These are phyloP conservation scores for Exophiala sideris DNA, from an alignment of 2,329 filamentous ascomycete genomes.

Conservation along the genomic window DNA sequence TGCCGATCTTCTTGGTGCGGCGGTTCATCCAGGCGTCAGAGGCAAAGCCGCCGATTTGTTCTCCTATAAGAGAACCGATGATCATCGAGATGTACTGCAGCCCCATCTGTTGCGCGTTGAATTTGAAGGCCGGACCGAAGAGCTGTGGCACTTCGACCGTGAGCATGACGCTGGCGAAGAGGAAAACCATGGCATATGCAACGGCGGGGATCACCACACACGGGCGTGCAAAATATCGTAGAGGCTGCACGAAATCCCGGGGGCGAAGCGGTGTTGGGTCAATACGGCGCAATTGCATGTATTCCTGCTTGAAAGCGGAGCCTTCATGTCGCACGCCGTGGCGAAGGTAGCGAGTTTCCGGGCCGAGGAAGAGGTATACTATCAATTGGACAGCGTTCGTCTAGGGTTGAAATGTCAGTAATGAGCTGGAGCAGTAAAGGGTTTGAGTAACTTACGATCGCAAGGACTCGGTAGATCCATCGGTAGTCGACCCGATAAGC, in stretches of 20 bases:
- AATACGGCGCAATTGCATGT: slow-evolving; percentile 48
- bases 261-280: slow-evolving; percentile 50
- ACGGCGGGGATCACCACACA: slow-evolving; percentile 51
- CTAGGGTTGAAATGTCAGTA: slow-evolving; percentile 31
- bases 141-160: slow-evolving; percentile 61
- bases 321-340: slow-evolving; percentile 35
- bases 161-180: slow-evolving; percentile 52
- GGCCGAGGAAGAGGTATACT: slow-evolving; percentile 54
- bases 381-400: slow-evolving; percentile 57
- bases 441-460: slow-evolving; percentile 43
- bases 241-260: slow-evolving; percentile 53
- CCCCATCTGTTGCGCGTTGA: slow-evolving; percentile 57
- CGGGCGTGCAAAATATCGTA: slow-evolving; percentile 45
- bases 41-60: slow-evolving; percentile 43
- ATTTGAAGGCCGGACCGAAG: slow-evolving; percentile 53
- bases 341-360: slow-evolving; percentile 55
- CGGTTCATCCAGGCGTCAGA: slow-evolving; percentile 39
- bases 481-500: slow-evolving; percentile 52
- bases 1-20: slow-evolving; percentile 35
- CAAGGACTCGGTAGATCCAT: slow-evolving; percentile 59
- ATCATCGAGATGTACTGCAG: slow-evolving; percentile 58
- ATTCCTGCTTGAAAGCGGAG: slow-evolving; percentile 45
- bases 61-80: slow-evolving; percentile 56
- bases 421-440: not conserved
- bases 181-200: slow-evolving; percentile 57